Conservation (phyloP, 805 yeast genomes). For the Saccharomyces mikatae region DNA sequence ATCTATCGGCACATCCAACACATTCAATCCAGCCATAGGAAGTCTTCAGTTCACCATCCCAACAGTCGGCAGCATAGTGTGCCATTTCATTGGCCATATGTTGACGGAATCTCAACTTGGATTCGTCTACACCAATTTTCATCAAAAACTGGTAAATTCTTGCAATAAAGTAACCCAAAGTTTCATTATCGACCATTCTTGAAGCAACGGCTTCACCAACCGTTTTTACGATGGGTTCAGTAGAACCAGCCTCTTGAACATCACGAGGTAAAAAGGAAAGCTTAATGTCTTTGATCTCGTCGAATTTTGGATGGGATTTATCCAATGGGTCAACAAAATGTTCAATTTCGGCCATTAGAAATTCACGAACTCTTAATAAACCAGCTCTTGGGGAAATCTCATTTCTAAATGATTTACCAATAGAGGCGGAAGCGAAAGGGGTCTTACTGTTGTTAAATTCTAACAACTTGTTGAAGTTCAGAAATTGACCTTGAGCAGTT, state of each 20-base stretch:
- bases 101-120: conserved; percentile 89
- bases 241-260: conserved; percentile 80
- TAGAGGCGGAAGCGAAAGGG: conserved; percentile 99
- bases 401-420: conserved; percentile 97
- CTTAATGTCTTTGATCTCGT: conserved; percentile 62
- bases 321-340: conserved; percentile 92
- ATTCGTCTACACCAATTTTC: conserved; percentile 84
- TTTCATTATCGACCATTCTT: conserved; percentile 91
- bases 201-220: conserved; percentile 85
- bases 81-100: conserved; percentile 99
- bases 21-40: conserved; percentile 99
- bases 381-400: conserved; percentile 99
- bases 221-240: conserved; percentile 53
- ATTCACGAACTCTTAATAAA: conserved; percentile 93
- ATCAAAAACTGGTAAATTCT: conserved; percentile 79
- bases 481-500: conserved; percentile 98
- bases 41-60: conserved; percentile 97
- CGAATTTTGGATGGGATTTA: conserved; percentile 75
- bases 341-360: conserved; percentile 98
- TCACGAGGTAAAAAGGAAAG: conserved; percentile 78
- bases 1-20: conserved; percentile 99
- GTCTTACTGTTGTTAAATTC: conserved; percentile 92
- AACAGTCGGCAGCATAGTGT: conserved; percentile 97
- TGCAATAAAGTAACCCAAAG: conserved; percentile 93
- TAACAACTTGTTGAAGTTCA: conserved; percentile 86